Conservation (phyloP, 352 stramenopile species). For the Pythium aphanidermatum region DNA sequence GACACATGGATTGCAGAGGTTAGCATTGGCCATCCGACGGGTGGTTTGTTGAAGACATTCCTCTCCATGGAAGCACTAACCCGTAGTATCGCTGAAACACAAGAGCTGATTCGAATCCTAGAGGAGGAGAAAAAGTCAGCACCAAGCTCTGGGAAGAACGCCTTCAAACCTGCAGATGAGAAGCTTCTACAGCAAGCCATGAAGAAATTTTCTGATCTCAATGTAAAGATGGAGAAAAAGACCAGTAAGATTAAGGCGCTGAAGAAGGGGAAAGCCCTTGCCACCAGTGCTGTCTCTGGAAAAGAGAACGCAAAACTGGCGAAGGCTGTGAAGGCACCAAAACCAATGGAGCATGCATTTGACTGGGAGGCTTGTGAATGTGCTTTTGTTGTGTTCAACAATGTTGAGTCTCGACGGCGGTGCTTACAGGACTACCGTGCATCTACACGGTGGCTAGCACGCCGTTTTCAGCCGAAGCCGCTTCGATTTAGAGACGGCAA, state of each 20-base stretch:
- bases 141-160: constrained; percentile 9
- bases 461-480: constrained; percentile 40
- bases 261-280: constrained; percentile 24
- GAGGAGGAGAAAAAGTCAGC: constrained; percentile 35
- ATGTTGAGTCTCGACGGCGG: constrained; percentile 64
- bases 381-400: constrained; percentile 87
- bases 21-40: constrained; percentile 68
- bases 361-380: constrained; percentile 61
- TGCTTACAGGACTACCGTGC: constrained; percentile 76
- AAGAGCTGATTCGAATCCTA: constrained; percentile 45
- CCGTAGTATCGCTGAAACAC: constrained; percentile 44
- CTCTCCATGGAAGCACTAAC: constrained; percentile 66
- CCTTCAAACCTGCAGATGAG: constrained; percentile 21
- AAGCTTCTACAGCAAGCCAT: constrained; percentile 2
- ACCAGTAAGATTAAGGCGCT: constrained; percentile 61
- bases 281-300: not conserved
- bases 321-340: constrained; percentile 1
- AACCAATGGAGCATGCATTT: constrained; percentile 27
- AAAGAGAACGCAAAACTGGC: constrained; percentile 2
- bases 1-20: constrained; percentile 86
- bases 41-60: constrained; percentile 64
- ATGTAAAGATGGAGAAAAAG: constrained; percentile 26
- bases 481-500: constrained; percentile 56
- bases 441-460: constrained; percentile 34
- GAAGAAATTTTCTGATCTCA: constrained; percentile 23